phyloP scores from a whole-genome alignment of 169 alveolate species.

The Eimeria sp. region DNA sequence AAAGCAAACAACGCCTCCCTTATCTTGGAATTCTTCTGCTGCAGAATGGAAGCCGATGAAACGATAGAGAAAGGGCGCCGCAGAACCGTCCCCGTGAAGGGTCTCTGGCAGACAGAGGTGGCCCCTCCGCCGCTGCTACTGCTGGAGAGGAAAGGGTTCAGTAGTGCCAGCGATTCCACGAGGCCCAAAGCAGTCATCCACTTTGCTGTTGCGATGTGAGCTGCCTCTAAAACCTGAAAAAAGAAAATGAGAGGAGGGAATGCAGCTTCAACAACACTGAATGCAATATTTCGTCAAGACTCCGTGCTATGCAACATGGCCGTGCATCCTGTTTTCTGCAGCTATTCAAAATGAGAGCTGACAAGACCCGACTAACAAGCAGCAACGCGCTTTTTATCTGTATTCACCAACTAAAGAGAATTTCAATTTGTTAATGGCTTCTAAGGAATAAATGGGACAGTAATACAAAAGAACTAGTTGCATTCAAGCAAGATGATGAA shows the following conservation, averaged over 20 bases:
- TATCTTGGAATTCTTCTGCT: neutral
- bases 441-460: neutral
- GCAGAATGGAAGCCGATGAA: slow-evolving; percentile 1
- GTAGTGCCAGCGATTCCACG: slow-evolving; percentile 51
- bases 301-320: neutral
- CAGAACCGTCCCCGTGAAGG: slow-evolving; percentile 12
- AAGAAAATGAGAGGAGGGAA: neutral
- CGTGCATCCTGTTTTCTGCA: neutral
- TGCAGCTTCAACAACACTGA: neutral
- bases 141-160: slow-evolving; percentile 48
- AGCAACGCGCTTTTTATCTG: neutral
- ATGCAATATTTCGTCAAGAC: neutral
- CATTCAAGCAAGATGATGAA: neutral
- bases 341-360: neutral
- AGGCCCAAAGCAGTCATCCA: slow-evolving; percentile 73
- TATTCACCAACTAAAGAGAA: neutral
- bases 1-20: slow-evolving; percentile 51
- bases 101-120: neutral
- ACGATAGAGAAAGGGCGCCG: slow-evolving; percentile 44
- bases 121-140: neutral
- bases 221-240: slow-evolving; percentile 64
- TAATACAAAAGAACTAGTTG: neutral
- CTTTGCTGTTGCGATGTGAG: slow-evolving; percentile 76
- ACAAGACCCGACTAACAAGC: neutral
- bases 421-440: neutral